A percentile compares a stretch with the other conserved stretches of the same genome.
These are phyloP conservation scores for Sphaerulina populicola DNA, from an alignment of 2,329 filamentous ascomycete species.

Conservation along the genomic window DNA sequence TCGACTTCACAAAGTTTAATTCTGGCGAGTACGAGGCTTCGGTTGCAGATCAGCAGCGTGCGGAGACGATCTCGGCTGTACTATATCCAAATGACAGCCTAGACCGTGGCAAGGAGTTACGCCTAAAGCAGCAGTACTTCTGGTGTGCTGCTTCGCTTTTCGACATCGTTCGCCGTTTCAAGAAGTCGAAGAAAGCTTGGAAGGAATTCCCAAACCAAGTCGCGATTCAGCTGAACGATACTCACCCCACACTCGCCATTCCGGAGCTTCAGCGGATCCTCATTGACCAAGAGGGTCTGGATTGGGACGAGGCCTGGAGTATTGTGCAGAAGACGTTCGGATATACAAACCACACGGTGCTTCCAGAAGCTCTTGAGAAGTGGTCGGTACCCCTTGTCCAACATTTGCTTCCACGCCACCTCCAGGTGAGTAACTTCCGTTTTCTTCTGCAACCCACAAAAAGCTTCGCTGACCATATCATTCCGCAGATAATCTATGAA, in stretches of 20 bases:
- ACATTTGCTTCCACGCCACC: conserved; percentile 82
- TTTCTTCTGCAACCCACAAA: neutral
- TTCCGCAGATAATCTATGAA: conserved; percentile 82
- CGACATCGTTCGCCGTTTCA: conserved; percentile 95
- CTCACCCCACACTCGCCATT: conserved; percentile 90
- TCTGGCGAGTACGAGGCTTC: conserved; percentile 95
- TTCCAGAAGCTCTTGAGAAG: conserved; percentile 94
- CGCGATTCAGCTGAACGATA: conserved; percentile 96
- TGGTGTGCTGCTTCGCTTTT: conserved; percentile 96
- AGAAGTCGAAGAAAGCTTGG: conserved; percentile 90
- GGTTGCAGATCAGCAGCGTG: conserved; percentile 93
- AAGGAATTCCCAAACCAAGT: conserved; percentile 87
- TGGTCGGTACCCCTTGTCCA: conserved; percentile 93
- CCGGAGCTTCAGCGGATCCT: conserved; percentile 92
- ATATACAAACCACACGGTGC: conserved; percentile 97
- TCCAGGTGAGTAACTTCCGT: conserved; percentile 35
- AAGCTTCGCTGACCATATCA: neutral
- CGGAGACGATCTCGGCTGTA: conserved; percentile 97
- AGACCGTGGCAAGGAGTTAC: conserved; percentile 90
- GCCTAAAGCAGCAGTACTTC: conserved; percentile 98
- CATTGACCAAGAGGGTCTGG: conserved; percentile 77
- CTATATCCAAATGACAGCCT: conserved; percentile 97
- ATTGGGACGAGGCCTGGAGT: conserved; percentile 87
- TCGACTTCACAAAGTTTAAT: conserved; percentile 99
- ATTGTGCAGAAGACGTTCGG: conserved; percentile 64